Evolutionary conservation across 768 basidiomycete species (phyloP).

Genomic region (Auricularia heimuer): DNA sequence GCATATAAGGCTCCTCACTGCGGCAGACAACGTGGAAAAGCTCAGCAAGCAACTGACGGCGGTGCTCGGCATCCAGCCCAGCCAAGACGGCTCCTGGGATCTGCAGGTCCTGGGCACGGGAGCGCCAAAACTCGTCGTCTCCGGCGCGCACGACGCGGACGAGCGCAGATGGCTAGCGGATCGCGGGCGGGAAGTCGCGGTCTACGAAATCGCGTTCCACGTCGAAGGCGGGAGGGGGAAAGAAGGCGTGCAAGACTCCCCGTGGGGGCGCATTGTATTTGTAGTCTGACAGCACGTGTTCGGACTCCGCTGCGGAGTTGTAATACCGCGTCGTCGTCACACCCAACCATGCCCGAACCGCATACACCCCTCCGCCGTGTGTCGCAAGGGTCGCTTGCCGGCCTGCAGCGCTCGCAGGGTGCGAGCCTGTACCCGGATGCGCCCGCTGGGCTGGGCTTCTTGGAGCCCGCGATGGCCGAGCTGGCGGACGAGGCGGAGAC

Average conservation of each 20-base stretch:
- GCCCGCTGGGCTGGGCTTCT: conserved; percentile 75
- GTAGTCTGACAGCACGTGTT: no score
- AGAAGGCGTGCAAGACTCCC: background rate
- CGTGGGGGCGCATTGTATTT: no score
- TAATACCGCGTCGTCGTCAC: background rate
- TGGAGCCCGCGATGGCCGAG: conserved; percentile 76
- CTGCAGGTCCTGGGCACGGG: conserved; percentile 17
- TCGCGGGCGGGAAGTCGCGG: conserved; percentile 22
- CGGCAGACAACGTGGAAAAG: conserved; percentile 18
- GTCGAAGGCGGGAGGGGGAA: background rate
- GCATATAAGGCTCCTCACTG: conserved; percentile 35
- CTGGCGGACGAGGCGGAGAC: conserved; percentile 82
- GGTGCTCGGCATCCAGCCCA: conserved; percentile 36
- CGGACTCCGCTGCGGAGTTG: no score
- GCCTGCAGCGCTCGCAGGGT: conserved; percentile 57
- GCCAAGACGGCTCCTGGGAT: conserved; percentile 37
- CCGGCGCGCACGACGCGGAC: conserved; percentile 25
- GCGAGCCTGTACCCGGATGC: conserved; percentile 52
- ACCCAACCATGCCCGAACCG: conserved; percentile 21
- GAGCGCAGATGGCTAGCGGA: conserved; percentile 24
- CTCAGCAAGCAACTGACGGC: conserved; percentile 34
- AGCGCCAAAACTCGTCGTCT: conserved; percentile 26
- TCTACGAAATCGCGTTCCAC: conserved; percentile 41
- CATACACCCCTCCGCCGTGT: conserved; percentile 81
- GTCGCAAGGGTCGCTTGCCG: conserved; percentile 84